Base-by-base conservation (phyloP, 805 yeast genomes). In the Debaryomyces hansenii region DNA sequence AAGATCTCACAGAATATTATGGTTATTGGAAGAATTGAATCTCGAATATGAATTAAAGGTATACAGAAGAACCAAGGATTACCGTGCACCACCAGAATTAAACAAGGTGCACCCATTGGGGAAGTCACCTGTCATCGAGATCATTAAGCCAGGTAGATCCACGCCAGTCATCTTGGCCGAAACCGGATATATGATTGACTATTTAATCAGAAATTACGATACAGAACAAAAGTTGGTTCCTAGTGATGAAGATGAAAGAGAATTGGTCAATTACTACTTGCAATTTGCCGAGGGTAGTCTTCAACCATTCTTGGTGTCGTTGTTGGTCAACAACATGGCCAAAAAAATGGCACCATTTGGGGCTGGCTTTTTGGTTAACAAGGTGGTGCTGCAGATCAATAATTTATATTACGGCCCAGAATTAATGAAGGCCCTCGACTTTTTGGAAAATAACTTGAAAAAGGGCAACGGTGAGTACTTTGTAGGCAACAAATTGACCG, bases 261-360 rank as follows among this genome's bases (percentile, higher is more conserved):
- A 74, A 15, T 48, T 63, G 35, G 74, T 80, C 31, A 78, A 77
- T 48, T 84, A 77, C 58, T 82, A 66, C 51, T 62, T 80, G 37
- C 80, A 80, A 56, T 81, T 77, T 53, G 60, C 78, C n/a, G 92
- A 86, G 61, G 87, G 83, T 0, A 74, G 87, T 18, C 58, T 85
- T 14, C 83, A 79, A 58, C 80, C 81, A 4, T 63, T 70, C 7
- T 59, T 78, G 44, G 67, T 71, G 28, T 50, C 68, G 4, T 55
- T 67, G 42, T 56, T 70, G 14, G 62, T 70, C 21, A 55, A 60
- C 27, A 20, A 43, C 15, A 40, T 57, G 20, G 74, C 75, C 2
- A 49, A 45, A 12, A 12, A 49, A 20, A 47, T 37, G 21, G 65
- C 72, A 4, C 75, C 74, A 8, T 64, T 53, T 42, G 64, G 63